Evolutionary conservation across 2,329 filamentous ascomycete genomes (phyloP), one percentile per base, ranked within the genome.

Genomic region (Colletotrichum echinochloae): DNA sequence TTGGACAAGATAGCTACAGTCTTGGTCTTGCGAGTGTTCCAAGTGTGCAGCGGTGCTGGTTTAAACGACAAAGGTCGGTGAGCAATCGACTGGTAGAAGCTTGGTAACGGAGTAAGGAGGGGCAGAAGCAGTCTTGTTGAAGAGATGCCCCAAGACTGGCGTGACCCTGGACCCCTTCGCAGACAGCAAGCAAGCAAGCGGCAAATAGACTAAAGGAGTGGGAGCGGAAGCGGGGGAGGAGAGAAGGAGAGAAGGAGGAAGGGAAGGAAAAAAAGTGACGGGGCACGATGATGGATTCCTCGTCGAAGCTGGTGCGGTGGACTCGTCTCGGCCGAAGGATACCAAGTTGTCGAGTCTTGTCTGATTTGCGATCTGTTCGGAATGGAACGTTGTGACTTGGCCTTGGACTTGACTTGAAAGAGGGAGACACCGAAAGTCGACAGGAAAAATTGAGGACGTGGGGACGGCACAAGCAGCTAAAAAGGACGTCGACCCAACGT

Each of bases 361-460:
- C 46, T 49, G 44, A 20, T 48, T 62, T 52, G 46, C 60, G 60
- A 62, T 62, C 48, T 62, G 37, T 62, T 56, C 49, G 64, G 64
- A 57, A 60, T 67, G 51, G 30, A 57, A 62, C 64, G 67, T 67
- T 57, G 51, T 60, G 62, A 49, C 55, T 60, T 54, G 63, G 46
- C 63, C 44, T 61, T 63, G 41, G 44, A 59, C 54, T 49, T 65
- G 66, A 65, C 60, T 57, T 65, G 66, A 54, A 67, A 60, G 67
- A 66, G 44, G 56, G 52, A 70, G 51, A 52, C 60, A 39, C 60
- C 49, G 54, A 60, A 61, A 70, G 67, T 70, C 64, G 65, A 59
- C 56, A 62, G 59, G 69, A 71, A 71, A 71, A 71, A 71, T 39
- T 71, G 67, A 62, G 69, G 69, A 71, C 69, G 69, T 71, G 69